phyloP scores from a whole-genome alignment of 108 stramenopile genomes.

The Thalassiosira profunda region DNA sequence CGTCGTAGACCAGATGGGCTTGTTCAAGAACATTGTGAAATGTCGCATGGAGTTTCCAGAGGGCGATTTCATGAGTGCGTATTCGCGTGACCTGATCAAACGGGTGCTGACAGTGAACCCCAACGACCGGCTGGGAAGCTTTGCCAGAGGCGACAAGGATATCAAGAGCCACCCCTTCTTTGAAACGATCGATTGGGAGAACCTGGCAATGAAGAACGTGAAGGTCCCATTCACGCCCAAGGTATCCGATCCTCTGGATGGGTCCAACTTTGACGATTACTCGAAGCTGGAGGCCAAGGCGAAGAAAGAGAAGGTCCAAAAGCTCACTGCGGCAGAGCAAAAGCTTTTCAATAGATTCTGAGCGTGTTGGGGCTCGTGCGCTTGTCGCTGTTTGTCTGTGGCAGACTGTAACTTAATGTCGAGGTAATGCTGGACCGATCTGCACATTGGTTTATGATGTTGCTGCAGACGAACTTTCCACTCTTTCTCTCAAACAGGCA shows the following conservation, averaged over 20 bases:
- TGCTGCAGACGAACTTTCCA: not conserved
- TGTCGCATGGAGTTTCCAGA: conserved; percentile 61
- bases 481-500: conserved; percentile 12
- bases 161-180: conserved; percentile 87
- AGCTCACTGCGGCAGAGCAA: conserved; percentile 41
- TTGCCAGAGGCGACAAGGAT: conserved; percentile 74
- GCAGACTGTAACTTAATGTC: not conserved
- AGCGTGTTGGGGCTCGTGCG: not conserved
- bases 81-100: conserved; percentile 66
- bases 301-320: conserved; percentile 26
- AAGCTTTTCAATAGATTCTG: conserved; percentile 39
- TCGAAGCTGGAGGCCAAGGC: conserved; percentile 39
- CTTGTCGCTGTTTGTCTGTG: conserved; percentile 1
- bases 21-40: conserved; percentile 84
- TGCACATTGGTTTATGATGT: not conserved
- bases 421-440: no score
- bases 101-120: conserved; percentile 65
- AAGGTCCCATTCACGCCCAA: conserved; percentile 94
- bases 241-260: conserved; percentile 87
- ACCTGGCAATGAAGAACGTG: conserved; percentile 62
- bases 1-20: conserved; percentile 74
- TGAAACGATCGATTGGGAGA: conserved; percentile 65
- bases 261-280: conserved; percentile 92
- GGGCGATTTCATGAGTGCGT: conserved; percentile 24
- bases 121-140: conserved; percentile 77